Evolutionary conservation across 2,329 filamentous ascomycete species (phyloP).

Genomic region (Dactylonectria estremocensis): DNA sequence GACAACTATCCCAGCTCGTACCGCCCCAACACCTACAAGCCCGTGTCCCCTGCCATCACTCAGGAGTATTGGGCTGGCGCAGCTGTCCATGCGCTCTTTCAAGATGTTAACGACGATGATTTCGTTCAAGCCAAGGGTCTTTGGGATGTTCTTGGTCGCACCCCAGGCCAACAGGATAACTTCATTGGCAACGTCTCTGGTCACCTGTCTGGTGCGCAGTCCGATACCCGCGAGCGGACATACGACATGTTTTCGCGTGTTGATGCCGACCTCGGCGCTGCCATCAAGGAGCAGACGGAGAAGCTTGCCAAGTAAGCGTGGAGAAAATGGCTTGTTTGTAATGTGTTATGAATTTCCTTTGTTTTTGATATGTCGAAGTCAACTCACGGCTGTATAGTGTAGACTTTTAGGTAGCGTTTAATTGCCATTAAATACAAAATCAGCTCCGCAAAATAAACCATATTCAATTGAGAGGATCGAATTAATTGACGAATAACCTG

Average conservation of each 20-base stretch:
- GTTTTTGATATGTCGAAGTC: background rate
- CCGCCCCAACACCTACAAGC: constrained; percentile 60
- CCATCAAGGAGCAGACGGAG: constrained; percentile 69
- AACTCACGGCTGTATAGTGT: background rate
- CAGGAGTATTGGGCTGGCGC: constrained; percentile 66
- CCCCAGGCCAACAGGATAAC: constrained; percentile 72
- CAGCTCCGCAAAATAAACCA: background rate
- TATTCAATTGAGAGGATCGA: no score
- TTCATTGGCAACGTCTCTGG: constrained; percentile 72
- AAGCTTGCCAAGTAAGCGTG: constrained; percentile 50
- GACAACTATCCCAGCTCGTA: constrained; percentile 71
- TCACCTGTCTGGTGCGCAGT: constrained; percentile 68
- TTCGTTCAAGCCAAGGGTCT: constrained; percentile 65
- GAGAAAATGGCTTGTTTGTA: background rate
- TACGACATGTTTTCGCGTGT: constrained; percentile 74
- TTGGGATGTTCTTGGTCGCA: constrained; percentile 64
- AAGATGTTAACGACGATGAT: constrained; percentile 63
- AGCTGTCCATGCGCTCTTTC: constrained; percentile 61
- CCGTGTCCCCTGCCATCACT: constrained; percentile 57
- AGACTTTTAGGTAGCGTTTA: background rate
- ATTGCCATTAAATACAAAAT: constrained; percentile 6
- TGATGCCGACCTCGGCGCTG: constrained; percentile 66
- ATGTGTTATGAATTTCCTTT: constrained; percentile 23
- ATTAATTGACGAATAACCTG: no score
- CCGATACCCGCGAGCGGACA: constrained; percentile 69